Evolutionary conservation across 1,139 yeast genomes (phyloP), one percentile per base, ranked within the genome.

Genomic region (Hansenula sp.): DNA sequence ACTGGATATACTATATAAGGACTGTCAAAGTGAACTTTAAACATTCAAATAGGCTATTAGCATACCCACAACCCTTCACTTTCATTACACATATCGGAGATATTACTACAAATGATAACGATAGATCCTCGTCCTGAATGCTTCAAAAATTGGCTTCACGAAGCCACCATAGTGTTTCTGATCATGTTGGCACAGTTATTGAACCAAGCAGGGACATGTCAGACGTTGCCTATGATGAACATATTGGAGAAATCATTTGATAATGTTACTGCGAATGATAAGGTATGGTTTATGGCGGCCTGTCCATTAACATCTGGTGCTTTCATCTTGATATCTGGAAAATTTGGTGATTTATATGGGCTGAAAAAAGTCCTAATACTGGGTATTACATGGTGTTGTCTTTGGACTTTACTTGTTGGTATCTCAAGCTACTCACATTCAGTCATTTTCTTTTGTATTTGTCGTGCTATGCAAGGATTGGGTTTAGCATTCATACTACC

Each of bases 271-370:
- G 44, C 44, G 1, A 49, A 47, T 15, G 61, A 61, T 33, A 58
- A 71, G 47, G 71, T 75, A 2, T 78, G 84, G 84, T 71, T 76
- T 42, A 71, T 76, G 76, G 80, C 81, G 3, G 72, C 81, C 0
- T 77, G 73, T 53, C 79, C 83, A 0, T 59, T 77, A 41, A 75
- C 79, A 0, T 71, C 78, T 13, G 82, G 83, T 13, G 76, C 81
- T 0, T 73, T 76, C 49, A 76, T 77, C 36, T 58, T 77, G 32
- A 64, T 76, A 5, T 70, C 77, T 43, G 81, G 81, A 6, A 68
- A 73, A 46, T 52, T 76, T 37, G 84, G 83, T 27, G 84, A 77
- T 51, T 60, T 77, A 10, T 76, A 71, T 49, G 84, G 83, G 0
- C 60, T 77, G 41, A 76, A 71, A 49, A 59, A 57, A 40, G 58